Percentiles rank a stretch among this genome's conserved stretches.
Conservation (phyloP, 768 basidiomycete genomes). For the Suillus hirtellus region DNA sequence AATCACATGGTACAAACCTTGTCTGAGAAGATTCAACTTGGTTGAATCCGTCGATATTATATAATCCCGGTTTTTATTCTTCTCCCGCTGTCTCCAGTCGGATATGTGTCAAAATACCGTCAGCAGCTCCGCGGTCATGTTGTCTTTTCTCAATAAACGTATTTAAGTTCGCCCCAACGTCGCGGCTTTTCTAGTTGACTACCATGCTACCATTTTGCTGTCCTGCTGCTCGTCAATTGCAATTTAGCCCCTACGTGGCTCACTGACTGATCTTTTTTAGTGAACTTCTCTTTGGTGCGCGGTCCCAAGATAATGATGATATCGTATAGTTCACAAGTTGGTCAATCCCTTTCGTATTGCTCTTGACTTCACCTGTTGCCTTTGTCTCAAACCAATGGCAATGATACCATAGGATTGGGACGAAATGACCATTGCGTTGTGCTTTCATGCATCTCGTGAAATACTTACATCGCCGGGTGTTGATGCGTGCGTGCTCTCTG, state of each 20-base stretch:
- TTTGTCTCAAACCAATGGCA: background rate
- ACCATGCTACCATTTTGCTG: background rate
- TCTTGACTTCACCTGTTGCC: background rate
- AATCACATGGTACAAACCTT: background rate
- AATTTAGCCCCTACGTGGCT: background rate
- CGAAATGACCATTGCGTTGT: background rate
- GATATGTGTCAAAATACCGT: background rate
- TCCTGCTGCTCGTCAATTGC: background rate
- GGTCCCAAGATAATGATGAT: background rate
- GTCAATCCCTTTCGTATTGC: background rate
- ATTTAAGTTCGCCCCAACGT: background rate
- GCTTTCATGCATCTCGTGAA: background rate
- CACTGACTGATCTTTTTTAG: background rate
- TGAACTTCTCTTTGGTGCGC: background rate
- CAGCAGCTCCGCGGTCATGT: background rate
- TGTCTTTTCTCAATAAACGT: background rate
- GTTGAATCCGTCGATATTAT: background rate
- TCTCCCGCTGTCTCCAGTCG: background rate
- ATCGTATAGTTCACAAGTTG: background rate
- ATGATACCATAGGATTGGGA: background rate
- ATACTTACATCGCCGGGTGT: background rate
- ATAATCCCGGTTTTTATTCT: background rate
- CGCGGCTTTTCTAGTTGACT: background rate
- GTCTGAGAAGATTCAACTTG: background rate
- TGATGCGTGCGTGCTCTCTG: slow-evolving; percentile 1